These are phyloP conservation scores for Handroanthus guayacan DNA, from an alignment of 257 asterid genomes.

Conservation along the genomic window DNA sequence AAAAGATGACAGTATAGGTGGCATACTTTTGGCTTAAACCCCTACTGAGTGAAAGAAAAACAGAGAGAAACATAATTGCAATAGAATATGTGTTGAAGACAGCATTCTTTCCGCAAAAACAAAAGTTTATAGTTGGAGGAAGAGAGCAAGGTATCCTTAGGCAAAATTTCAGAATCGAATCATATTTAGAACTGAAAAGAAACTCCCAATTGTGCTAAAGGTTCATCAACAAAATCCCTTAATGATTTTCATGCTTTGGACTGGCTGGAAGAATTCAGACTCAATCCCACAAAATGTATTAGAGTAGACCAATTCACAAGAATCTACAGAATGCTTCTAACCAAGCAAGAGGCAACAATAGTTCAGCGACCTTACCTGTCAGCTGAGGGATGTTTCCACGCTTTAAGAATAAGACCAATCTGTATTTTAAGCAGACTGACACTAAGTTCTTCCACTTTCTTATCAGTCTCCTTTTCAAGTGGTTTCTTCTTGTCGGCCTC, in stretches of 20 bases:
- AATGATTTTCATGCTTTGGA: conserved; percentile 5
- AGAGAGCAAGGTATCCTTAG: background rate
- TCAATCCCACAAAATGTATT: background rate
- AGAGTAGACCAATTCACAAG: background rate
- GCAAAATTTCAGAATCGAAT: background rate
- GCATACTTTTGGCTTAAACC: background rate
- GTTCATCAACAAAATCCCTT: background rate
- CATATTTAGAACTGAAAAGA: background rate
- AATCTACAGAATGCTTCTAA: background rate
- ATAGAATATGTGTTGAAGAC: background rate
- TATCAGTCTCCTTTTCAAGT: conserved; percentile 60
- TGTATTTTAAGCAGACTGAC: conserved; percentile 90
- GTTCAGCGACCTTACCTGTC: conserved; percentile 64
- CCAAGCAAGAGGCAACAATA: background rate
- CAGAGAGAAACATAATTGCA: background rate
- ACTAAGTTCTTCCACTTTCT: conserved; percentile 67
- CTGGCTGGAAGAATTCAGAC: conserved; percentile 6
- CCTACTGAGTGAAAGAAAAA: conserved; percentile 3
- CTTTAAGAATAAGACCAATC: conserved; percentile 84
- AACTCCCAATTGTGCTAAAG: background rate
- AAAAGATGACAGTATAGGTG: background rate
- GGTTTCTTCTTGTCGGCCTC: conserved; percentile 68
- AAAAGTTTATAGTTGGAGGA: background rate
- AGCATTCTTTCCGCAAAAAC: background rate
- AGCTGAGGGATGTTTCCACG: conserved; percentile 96